Evolutionary conservation across 2,329 filamentous ascomycete genomes (phyloP).

Genomic region (Pseudomassariella vexata): DNA sequence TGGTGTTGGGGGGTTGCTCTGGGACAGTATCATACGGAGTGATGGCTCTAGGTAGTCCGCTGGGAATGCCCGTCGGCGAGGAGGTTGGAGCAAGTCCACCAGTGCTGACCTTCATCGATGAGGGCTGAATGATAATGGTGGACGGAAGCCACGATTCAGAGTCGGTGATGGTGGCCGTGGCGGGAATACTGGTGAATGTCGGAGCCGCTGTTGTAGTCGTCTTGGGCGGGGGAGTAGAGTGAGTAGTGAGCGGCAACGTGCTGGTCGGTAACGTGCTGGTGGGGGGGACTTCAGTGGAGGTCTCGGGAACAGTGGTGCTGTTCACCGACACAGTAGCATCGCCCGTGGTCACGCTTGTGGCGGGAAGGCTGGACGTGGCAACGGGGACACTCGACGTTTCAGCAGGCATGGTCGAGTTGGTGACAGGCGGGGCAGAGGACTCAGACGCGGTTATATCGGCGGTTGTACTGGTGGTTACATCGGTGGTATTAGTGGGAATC

Average conservation of each 20-base stretch:
- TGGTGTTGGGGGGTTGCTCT: conserved; percentile 55
- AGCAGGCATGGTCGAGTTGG: neutral
- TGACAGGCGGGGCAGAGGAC: neutral
- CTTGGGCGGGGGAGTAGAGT: conserved; percentile 6
- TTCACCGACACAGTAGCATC: conserved; percentile 7
- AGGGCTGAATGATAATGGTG: conserved; percentile 52
- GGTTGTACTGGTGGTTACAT: neutral
- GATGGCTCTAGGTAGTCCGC: conserved; percentile 68
- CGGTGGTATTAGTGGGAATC: neutral
- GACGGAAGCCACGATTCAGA: conserved; percentile 49
- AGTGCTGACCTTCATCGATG: conserved; percentile 35
- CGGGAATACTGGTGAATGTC: conserved; percentile 30
- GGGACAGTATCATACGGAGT: conserved; percentile 56
- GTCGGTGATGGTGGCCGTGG: conserved; percentile 36
- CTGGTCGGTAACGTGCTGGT: conserved; percentile 3
- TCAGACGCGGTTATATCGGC: too few relatives aligned
- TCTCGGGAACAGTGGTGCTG: conserved; percentile 11
- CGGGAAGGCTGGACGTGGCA: conserved; percentile 7
- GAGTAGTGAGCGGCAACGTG: conserved; percentile 4
- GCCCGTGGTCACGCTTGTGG: conserved; percentile 2
- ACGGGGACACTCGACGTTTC: neutral
- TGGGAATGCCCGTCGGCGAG: conserved; percentile 51
- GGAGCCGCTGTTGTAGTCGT: conserved; percentile 10
- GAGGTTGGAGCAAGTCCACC: conserved; percentile 34
- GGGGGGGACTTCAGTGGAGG: conserved; percentile 9